Evolutionary conservation across 352 stramenopile genomes (phyloP).

Genomic region (Pythium rhizo-oryzae): DNA sequence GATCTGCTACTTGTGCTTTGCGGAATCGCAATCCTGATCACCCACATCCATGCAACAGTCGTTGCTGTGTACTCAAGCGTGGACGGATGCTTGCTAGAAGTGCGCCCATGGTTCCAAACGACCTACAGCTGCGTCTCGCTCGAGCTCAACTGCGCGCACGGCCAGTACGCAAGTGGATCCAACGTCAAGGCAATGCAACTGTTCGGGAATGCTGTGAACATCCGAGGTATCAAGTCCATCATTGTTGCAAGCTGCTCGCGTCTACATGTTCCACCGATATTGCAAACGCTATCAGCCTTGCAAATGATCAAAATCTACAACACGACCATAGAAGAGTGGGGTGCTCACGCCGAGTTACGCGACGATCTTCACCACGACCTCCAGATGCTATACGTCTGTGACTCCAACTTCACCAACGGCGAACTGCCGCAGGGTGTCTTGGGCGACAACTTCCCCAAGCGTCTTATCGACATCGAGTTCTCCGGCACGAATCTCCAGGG

Average conservation of each 20-base stretch:
- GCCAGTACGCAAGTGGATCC: constrained; percentile 1
- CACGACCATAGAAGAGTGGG: constrained; percentile 29
- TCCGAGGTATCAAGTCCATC: not conserved
- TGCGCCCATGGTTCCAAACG: constrained; percentile 26
- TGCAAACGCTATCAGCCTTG: constrained; percentile 12
- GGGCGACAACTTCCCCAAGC: constrained; percentile 4
- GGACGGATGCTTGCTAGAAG: constrained; percentile 16
- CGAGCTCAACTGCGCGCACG: constrained; percentile 22
- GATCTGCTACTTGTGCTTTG: not conserved
- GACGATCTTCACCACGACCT: constrained; percentile 9
- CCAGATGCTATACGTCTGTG: constrained; percentile 22
- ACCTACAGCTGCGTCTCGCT: constrained; percentile 22
- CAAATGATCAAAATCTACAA: constrained; percentile 29
- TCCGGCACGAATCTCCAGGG: constrained; percentile 10
- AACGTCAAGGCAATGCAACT: not conserved
- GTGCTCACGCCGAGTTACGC: constrained; percentile 8
- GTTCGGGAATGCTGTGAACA: not conserved
- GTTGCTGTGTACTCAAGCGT: not conserved
- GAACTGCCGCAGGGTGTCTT: constrained; percentile 9
- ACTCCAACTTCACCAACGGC: constrained; percentile 10
- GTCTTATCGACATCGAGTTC: constrained; percentile 15
- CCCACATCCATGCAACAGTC: constrained; percentile 16
- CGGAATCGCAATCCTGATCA: constrained; percentile 12
- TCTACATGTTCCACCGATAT: constrained; percentile 13
- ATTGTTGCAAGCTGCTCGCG: constrained; percentile 26